Percentiles rank a stretch among this genome's conserved stretches.
Evolutionary conservation across 352 stramenopile species (phyloP).

Genomic region (Phytophthora pisi): DNA sequence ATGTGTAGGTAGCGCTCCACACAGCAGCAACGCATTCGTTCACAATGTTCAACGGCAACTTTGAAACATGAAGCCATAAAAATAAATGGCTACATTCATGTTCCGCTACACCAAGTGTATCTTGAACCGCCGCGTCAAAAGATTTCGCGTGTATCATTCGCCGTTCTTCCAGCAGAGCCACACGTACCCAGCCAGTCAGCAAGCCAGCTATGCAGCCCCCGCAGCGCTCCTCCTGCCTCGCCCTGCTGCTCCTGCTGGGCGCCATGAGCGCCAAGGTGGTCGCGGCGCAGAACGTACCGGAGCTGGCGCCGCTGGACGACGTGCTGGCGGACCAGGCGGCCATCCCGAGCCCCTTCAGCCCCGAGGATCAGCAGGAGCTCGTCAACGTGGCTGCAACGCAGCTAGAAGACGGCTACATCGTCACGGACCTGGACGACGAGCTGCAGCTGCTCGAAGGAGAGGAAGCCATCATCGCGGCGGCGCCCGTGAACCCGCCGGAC

Average conservation of each 20-base stretch:
- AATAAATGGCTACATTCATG: background rate
- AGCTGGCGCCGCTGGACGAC: conserved; percentile 18
- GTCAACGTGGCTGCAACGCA: conserved; percentile 9
- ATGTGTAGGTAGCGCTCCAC: no score
- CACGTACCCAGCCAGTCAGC: background rate
- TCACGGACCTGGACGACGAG: background rate
- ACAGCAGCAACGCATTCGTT: no score
- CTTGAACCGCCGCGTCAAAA: conserved; percentile 19
- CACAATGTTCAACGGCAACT: no score
- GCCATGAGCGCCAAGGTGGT: background rate
- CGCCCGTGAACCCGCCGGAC: conserved; percentile 28
- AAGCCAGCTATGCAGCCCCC: background rate
- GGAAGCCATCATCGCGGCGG: conserved; percentile 24
- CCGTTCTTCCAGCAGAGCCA: background rate
- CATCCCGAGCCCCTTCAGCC: conserved; percentile 18
- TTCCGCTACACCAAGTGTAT: conserved; percentile 4
- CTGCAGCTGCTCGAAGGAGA: conserved; percentile 19
- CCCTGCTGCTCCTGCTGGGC: background rate
- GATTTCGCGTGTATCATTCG: conserved; percentile 11
- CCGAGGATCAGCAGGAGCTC: conserved; percentile 13
- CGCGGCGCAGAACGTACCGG: conserved; percentile 8
- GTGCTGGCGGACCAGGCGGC: conserved; percentile 14
- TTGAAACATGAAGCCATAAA: no score
- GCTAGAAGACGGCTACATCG: background rate
- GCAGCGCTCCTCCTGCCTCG: background rate